Base-by-base conservation (phyloP, 805 yeast species). In the Komagataella ulmi region DNA sequence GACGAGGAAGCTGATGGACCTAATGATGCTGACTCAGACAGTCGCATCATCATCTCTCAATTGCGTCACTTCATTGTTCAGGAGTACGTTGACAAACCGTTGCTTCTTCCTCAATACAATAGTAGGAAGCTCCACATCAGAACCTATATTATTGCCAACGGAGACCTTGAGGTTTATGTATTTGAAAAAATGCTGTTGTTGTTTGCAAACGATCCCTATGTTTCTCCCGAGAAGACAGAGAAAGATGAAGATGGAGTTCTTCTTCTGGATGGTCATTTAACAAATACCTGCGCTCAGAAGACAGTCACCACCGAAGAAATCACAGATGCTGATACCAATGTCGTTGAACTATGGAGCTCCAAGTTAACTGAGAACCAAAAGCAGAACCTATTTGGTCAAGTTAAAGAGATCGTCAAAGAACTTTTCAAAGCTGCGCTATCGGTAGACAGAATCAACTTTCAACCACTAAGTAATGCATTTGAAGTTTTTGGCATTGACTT, bases 401-500 rank as follows among this genome's bases (percentile, higher is more conserved):
- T 93, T 23, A 75, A 81, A 58, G 71, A 67, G 6, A 76, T 85
- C 48, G 77, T 85, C 0, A 73, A 73, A 19, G 96, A 91, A 50
- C 59, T 86, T 14, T 93, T 86, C 66, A 71, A 70, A 53, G 97
- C 97, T 1, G 98, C 97, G 0, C 67, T 80, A 0, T 76, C 77
- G 23, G 88, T 83, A 14, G 96, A 91, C 60, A 80, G 83, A 56
- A 77, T 90, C 67, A 88, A 88, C 63, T 91, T 91, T 69, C 83
- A 77, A 64, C 90, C 98, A 0, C 61, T 90, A 53, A 66, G 69
- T 1, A 88, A 88, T 64, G 91, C 95, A 0, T 77, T 87, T 61
- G 99, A 93, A 65, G 74, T 88, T 6, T 93, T 75, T 62, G 99
- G 99, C 0, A 71, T 93, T 14, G 99, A 93, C 64, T 90, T 89